phyloP scores from a whole-genome alignment of 2,329 filamentous ascomycete species.

The Pseudogymnoascus sp. region DNA sequence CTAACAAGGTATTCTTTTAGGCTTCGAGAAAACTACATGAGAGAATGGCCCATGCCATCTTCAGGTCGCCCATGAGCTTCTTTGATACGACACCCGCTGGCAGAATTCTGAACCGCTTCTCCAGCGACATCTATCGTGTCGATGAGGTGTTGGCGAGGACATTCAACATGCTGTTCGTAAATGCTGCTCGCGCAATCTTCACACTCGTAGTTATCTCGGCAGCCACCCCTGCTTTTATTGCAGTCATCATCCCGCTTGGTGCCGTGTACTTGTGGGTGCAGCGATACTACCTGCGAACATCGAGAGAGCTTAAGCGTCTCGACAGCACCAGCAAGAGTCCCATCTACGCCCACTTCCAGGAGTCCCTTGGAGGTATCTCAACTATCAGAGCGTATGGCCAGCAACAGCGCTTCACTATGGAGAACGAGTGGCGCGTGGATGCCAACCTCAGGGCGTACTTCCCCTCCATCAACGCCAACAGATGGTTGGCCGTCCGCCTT shows the following conservation, averaged over 20 bases:
- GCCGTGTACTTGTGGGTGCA: slow-evolving; percentile 87
- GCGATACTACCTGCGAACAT: slow-evolving; percentile 92
- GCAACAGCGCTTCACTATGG: slow-evolving; percentile 74
- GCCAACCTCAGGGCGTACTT: slow-evolving; percentile 91
- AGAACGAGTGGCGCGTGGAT: slow-evolving; percentile 97
- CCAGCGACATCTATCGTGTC: slow-evolving; percentile 72
- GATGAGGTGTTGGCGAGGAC: slow-evolving; percentile 92
- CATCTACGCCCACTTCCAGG: slow-evolving; percentile 97
- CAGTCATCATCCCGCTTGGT: slow-evolving; percentile 72
- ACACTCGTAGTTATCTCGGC: slow-evolving; percentile 80
- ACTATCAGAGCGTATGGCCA: slow-evolving; percentile 95
- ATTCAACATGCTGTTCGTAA: slow-evolving; percentile 93
- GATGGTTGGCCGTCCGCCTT: slow-evolving; percentile 90
- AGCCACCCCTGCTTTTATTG: slow-evolving; percentile 70
- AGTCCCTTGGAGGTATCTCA: slow-evolving; percentile 85
- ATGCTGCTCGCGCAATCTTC: slow-evolving; percentile 66
- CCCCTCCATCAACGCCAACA: slow-evolving; percentile 86
- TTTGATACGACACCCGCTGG: slow-evolving; percentile 96
- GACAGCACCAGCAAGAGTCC: slow-evolving; percentile 94
- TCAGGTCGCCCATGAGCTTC: slow-evolving; percentile 96
- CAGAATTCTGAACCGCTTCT: slow-evolving; percentile 95
- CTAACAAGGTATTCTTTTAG: slow-evolving; percentile 33
- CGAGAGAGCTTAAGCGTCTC: slow-evolving; percentile 88
- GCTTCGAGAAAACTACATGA: slow-evolving; percentile 95
- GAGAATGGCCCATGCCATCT: slow-evolving; percentile 94